Conservation (phyloP, 2,329 filamentous ascomycete genomes). For the Nothophaeocryptopus gaeumannii region DNA sequence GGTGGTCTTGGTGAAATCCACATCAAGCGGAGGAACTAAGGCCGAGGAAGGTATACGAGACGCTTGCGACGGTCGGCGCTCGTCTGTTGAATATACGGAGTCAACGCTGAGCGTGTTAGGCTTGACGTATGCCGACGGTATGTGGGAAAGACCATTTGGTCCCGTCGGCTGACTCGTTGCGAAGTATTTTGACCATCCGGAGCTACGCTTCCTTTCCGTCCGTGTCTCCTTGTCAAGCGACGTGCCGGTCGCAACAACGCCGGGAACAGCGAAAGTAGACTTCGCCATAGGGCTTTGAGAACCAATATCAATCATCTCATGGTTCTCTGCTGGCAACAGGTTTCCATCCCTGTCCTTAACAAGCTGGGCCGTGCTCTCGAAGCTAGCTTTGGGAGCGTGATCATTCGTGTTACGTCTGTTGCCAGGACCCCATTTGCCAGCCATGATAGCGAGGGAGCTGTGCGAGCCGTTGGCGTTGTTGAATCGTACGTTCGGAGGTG, state of each 20-base stretch:
- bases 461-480: conserved; percentile 21
- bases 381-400: conserved; percentile 50
- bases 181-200: conserved; percentile 50
- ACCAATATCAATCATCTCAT: conserved; percentile 44
- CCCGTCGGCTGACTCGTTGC: conserved; percentile 36
- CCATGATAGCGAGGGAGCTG: conserved; percentile 48
- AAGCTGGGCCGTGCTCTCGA: conserved; percentile 58
- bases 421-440: conserved; percentile 53
- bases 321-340: conserved; percentile 41
- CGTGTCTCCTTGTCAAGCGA: conserved; percentile 32
- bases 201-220: conserved; percentile 52
- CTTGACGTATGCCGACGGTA: conserved; percentile 35
- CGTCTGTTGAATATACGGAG: conserved; percentile 45
- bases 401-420: conserved; percentile 49
- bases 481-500: conserved; percentile 19
- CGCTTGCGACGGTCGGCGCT: conserved; percentile 47
- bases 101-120: conserved; percentile 47
- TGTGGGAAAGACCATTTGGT: conserved; percentile 35
- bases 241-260: conserved; percentile 13
- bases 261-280: conserved; percentile 22
- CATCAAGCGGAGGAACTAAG: conserved; percentile 65
- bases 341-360: conserved; percentile 56
- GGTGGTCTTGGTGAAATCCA: conserved; percentile 49
- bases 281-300: conserved; percentile 35
- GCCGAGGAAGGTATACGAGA: conserved; percentile 54